phyloP scores from a whole-genome alignment of 179 eudicot species.

The Silene noctiflora region DNA sequence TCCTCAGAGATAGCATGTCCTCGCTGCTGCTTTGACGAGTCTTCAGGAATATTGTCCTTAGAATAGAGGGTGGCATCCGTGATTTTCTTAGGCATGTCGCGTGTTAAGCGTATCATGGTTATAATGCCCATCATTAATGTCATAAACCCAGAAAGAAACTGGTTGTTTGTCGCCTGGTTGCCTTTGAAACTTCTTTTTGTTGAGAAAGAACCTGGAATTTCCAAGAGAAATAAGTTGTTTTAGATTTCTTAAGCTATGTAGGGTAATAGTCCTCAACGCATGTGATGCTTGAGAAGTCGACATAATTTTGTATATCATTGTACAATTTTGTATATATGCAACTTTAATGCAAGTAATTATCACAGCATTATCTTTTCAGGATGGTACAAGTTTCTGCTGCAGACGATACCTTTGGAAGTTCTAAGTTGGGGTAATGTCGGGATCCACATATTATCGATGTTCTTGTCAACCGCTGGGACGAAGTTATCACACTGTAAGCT shows the following conservation, averaged over 20 bases:
- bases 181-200: conserved; percentile 32
- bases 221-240: not conserved
- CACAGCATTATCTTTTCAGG: not conserved
- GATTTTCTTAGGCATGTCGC: conserved; percentile 73
- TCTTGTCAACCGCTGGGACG: conserved; percentile 38
- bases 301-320: too few relatives aligned
- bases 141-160: conserved; percentile 66
- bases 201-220: conserved; percentile 33
- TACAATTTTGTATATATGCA: too few relatives aligned
- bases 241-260: not conserved
- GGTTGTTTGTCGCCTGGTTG: conserved; percentile 45
- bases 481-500: conserved; percentile 27
- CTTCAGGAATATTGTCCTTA: conserved; percentile 33
- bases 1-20: conserved; percentile 40
- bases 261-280: too few relatives aligned
- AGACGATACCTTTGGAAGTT: conserved; percentile 42
- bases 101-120: conserved; percentile 70
- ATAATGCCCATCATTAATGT: conserved; percentile 74
- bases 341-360: too few relatives aligned
- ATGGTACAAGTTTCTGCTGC: not conserved
- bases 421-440: conserved; percentile 26
- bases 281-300: too few relatives aligned
- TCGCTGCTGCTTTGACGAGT: conserved; percentile 29
- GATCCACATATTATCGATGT: conserved; percentile 37
- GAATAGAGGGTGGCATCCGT: conserved; percentile 60